Conservation (phyloP, 331 rosid genomes). For the Malus hybrid region DNA sequence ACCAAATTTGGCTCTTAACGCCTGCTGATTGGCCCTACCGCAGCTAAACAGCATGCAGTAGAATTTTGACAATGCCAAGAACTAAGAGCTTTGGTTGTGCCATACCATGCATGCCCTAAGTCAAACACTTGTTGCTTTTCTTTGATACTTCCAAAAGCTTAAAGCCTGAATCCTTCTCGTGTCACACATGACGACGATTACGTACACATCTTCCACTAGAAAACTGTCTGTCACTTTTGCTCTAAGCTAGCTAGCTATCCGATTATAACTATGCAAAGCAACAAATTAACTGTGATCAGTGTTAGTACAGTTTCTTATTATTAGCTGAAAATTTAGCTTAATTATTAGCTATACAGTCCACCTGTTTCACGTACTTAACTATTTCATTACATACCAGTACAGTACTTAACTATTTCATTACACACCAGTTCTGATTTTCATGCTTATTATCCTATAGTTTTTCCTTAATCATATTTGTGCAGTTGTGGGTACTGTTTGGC, state of each 20-base stretch:
- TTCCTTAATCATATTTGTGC: too few species aligned
- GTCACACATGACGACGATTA: neutral
- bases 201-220: neutral
- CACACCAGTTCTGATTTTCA: too few species aligned
- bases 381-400: too few species aligned
- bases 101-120: neutral
- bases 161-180: neutral
- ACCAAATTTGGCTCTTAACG: neutral
- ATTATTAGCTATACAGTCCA: too few species aligned
- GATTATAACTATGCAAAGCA: neutral
- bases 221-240: neutral
- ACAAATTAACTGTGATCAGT: neutral
- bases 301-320: neutral
- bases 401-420: too few species aligned
- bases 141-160: neutral
- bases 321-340: neutral
- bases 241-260: neutral
- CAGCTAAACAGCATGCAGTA: neutral
- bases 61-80: neutral
- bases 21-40: neutral
- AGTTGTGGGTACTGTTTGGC: too few species aligned
- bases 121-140: constrained; percentile 9
- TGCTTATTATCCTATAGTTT: too few species aligned
- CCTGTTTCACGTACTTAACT: too few species aligned
- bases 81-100: neutral